Conservation (phyloP, 768 basidiomycete species). For the Pleurotus pulmonarius region DNA sequence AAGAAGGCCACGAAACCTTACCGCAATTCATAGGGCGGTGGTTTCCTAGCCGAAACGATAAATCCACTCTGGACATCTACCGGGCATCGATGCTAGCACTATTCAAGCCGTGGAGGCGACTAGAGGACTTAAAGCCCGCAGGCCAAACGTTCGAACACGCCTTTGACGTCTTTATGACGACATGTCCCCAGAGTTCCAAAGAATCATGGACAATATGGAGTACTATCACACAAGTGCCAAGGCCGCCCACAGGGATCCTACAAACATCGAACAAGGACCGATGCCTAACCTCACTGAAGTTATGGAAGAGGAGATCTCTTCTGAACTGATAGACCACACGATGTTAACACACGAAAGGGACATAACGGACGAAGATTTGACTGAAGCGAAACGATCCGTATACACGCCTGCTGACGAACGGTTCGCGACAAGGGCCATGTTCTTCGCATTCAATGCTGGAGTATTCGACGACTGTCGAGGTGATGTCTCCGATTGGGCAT, state of each 20-base stretch:
- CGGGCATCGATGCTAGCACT: conserved; percentile 10
- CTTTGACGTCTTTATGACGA: background rate
- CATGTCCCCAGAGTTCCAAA: background rate
- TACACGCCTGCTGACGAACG: background rate
- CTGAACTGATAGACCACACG: too few relatives aligned
- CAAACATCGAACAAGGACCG: too few relatives aligned
- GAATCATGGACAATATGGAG: conserved; percentile 6
- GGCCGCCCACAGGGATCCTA: too few relatives aligned
- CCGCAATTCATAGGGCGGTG: conserved; percentile 16
- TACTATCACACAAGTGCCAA: too few relatives aligned
- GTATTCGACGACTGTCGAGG: background rate
- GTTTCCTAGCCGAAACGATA: conserved; percentile 11
- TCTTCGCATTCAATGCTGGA: background rate
- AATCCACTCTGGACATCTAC: too few relatives aligned
- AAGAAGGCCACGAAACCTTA: background rate
- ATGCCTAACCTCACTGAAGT: too few relatives aligned
- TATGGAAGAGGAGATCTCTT: too few relatives aligned
- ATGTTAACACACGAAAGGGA: too few relatives aligned
- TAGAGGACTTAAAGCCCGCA: background rate
- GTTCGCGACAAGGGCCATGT: background rate
- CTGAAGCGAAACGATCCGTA: background rate
- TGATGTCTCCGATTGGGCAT: too few relatives aligned
- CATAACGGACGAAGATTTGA: background rate
- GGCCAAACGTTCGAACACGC: background rate
- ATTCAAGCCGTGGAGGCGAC: conserved; percentile 2